Base-by-base conservation (phyloP, 768 basidiomycete genomes). In the Boletus sp. region DNA sequence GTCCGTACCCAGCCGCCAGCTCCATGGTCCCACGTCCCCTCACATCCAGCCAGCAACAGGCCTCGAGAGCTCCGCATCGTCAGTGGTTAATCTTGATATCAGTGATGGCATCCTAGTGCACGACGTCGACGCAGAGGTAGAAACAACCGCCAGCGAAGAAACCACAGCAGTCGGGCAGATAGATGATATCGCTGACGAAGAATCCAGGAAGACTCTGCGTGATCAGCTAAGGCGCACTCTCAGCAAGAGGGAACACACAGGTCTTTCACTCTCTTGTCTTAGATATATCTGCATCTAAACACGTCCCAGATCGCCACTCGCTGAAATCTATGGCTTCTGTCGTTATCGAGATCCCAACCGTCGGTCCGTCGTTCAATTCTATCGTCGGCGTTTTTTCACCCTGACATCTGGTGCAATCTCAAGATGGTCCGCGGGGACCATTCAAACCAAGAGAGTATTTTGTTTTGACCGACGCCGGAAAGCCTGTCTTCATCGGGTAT, bases 401-500 rank as follows among this genome's bases (percentile, higher is more conserved):
- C 55, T 53, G 42, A 61, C 32, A 39, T 51, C 11, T 42, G 11
- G 7, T 38, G 5, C 35, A 13, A 50, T 43, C 13, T 39, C 35
- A 43, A 63, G 58, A 60, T 43, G 56, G 46, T 49, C 43, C 46
- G 33, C 57, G 49, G 2, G 59, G 68, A n/a, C 57, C 56, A 14
- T 72, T 70, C 63, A 74, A 77, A 48, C 82, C 81, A 23, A 79
- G 94, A 49, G 83, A 92, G 66, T 99, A 98, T 70, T 97, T 90
- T 65, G 82, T 98, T 15, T 79, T 98, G 19, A 98, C 95, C 0
- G 85, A 95, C 57, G 97, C 97, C 30, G 97, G 97, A 29, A 98
- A 99, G 71, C 95, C 95, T n/a, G 94, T 99, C 11, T 99, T 90
- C 65, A 79, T 84, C 40, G 92, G 90, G 94, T 90, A 69, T 55